A percentile compares a stretch with the other conserved stretches of the same genome.
phyloP scores from a whole-genome alignment of 2,329 filamentous ascomycete species.

The Aureobasidium subglaciale region DNA sequence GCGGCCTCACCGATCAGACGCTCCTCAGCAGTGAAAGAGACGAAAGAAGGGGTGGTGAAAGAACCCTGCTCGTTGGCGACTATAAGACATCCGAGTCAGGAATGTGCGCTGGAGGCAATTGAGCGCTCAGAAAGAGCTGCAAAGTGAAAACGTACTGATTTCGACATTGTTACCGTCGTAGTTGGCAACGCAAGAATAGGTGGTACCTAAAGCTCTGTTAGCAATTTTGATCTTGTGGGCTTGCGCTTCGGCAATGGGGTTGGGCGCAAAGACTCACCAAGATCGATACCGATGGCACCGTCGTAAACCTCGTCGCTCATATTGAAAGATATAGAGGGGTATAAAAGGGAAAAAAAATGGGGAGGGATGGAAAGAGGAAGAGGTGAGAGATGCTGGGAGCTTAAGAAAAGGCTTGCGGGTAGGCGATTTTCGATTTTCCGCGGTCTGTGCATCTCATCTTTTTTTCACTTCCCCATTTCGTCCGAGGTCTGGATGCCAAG shows the following conservation, averaged over 20 bases:
- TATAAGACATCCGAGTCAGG: slow-evolving; percentile 27
- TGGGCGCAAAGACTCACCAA: slow-evolving; percentile 60
- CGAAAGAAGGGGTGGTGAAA: slow-evolving; percentile 98
- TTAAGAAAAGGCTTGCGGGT: slow-evolving; percentile 15
- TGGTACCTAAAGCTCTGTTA: slow-evolving; percentile 63
- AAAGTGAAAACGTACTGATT: slow-evolving; percentile 61
- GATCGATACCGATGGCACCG: slow-evolving; percentile 99
- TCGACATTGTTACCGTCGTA: slow-evolving; percentile 99
- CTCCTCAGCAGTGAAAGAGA: slow-evolving; percentile 98
- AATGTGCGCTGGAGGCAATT: background rate
- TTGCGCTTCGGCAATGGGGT: slow-evolving; percentile 3
- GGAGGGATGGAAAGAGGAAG: slow-evolving; percentile 13
- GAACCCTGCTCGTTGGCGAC: slow-evolving; percentile 99
- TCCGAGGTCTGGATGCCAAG: slow-evolving; percentile 11
- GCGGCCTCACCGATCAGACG: slow-evolving; percentile 98
- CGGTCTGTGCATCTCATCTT: slow-evolving; percentile 10
- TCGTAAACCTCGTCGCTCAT: slow-evolving; percentile 97
- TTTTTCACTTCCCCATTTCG: slow-evolving; percentile 11
- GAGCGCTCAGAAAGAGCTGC: background rate
- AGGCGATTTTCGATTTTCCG: slow-evolving; percentile 12
- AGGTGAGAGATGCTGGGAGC: slow-evolving; percentile 10
- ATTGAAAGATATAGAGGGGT: slow-evolving; percentile 36
- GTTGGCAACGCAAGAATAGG: slow-evolving; percentile 99
- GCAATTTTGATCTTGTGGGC: slow-evolving; percentile 16
- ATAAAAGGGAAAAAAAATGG: slow-evolving; percentile 14